Percentiles rank a stretch among this genome's conserved stretches.
These are phyloP conservation scores for Nannizzia gypsea DNA, from an alignment of 2,329 filamentous ascomycete genomes.

Conservation along the genomic window DNA sequence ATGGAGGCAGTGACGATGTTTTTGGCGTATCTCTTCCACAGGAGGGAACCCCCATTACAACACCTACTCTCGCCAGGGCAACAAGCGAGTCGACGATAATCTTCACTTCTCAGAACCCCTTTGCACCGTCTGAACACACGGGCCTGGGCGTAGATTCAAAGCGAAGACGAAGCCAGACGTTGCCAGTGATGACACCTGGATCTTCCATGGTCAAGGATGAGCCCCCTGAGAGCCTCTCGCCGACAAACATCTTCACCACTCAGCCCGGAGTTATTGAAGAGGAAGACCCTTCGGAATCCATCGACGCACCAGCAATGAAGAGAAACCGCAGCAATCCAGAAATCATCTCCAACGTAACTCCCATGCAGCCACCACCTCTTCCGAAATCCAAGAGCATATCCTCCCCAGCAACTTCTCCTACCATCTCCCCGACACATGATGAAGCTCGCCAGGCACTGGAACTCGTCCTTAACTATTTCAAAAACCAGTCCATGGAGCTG, in stretches of 20 bases:
- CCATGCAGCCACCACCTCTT: conserved; percentile 29
- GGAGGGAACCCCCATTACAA: conserved; percentile 55
- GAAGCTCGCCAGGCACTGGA: conserved; percentile 74
- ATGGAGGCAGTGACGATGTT: conserved; percentile 25
- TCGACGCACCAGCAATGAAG: conserved; percentile 28
- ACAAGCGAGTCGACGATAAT: conserved; percentile 57
- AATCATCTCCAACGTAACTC: conserved; percentile 25
- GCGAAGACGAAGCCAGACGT: conserved; percentile 76
- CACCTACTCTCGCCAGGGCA: conserved; percentile 55
- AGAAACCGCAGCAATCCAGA: conserved; percentile 36
- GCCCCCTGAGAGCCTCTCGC: conserved; percentile 43
- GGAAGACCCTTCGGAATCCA: conserved; percentile 21
- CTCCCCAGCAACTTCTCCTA: conserved; percentile 45
- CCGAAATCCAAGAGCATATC: conserved; percentile 29
- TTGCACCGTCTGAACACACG: conserved; percentile 44
- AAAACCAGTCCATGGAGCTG: conserved; percentile 56
- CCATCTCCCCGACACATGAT: conserved; percentile 61
- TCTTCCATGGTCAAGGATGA: conserved; percentile 42
- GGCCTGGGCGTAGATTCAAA: conserved; percentile 44
- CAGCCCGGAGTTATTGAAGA: conserved; percentile 38
- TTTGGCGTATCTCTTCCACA: conserved; percentile 57
- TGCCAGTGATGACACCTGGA: conserved; percentile 52
- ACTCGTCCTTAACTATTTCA: conserved; percentile 69
- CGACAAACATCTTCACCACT: conserved; percentile 39
- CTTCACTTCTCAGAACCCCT: conserved; percentile 67